These are phyloP conservation scores for Ceratocystis smalleyi DNA, from an alignment of 2,329 filamentous ascomycete species.

Conservation along the genomic window DNA sequence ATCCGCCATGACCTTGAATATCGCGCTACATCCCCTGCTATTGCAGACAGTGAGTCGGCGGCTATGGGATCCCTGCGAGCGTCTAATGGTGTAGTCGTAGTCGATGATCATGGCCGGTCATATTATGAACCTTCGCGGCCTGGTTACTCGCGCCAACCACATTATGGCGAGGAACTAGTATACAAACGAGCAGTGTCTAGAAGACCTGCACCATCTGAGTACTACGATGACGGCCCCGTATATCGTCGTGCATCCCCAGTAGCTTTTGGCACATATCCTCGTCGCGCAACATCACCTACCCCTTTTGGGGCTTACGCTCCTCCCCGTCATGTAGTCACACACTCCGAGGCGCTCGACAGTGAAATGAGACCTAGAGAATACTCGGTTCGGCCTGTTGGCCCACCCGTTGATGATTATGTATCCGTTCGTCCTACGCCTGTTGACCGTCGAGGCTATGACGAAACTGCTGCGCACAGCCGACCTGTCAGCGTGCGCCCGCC, in stretches of 20 bases:
- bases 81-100: slow-evolving; percentile 50
- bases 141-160: neutral
- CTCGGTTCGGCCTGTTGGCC: slow-evolving; percentile 26
- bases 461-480: slow-evolving; percentile 36
- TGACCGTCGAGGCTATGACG: slow-evolving; percentile 30
- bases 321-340: slow-evolving; percentile 44
- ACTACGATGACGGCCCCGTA: slow-evolving; percentile 35
- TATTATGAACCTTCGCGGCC: slow-evolving; percentile 42
- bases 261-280: slow-evolving; percentile 21
- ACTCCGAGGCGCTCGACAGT: slow-evolving; percentile 35
- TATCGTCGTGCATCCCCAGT: slow-evolving; percentile 38
- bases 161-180: slow-evolving; percentile 31
- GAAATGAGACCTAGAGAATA: slow-evolving; percentile 28
- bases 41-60: slow-evolving; percentile 21
- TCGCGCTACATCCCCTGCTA: neutral
- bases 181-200: slow-evolving; percentile 49
- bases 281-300: no score
- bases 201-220: slow-evolving; percentile 31
- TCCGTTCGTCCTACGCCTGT: slow-evolving; percentile 31
- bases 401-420: slow-evolving; percentile 31
- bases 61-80: slow-evolving; percentile 37
- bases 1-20: neutral
- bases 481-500: slow-evolving; percentile 9
- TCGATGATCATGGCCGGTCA: slow-evolving; percentile 71
- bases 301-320: slow-evolving; percentile 23